Evolutionary conservation across 2,329 filamentous ascomycete species (phyloP), one percentile per base, ranked within the genome.

Genomic region (Juglanconis juglandina): DNA sequence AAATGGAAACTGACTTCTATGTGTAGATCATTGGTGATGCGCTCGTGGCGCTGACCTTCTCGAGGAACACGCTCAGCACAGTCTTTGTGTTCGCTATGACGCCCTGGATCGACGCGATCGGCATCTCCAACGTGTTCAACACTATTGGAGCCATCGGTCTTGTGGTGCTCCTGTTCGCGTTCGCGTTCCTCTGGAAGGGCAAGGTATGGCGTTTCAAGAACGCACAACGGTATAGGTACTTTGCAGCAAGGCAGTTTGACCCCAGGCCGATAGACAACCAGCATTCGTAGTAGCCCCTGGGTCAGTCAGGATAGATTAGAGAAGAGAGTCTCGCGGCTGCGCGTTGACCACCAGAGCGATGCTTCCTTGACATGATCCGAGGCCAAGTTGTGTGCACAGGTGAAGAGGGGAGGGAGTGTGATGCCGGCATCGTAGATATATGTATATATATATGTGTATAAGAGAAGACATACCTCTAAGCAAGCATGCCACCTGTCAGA

Each of bases 71-170:
- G 6, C 46, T 63, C 37, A 63, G 62, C 56, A 63, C 62, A 37
- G 46, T 63, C 24, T 63, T 63, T 17, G 62, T 63, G 32, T 63
- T 63, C 30, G 34, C 59, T 33, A 63, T 63, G 62, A 62, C 62
- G 2, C 62, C 62, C 2, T 63, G 62, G 62, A 62, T 63, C 24
- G 34, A 8, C 8, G 52, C 53, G 10, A 59, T 63, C 14, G 62
- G 62, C 17, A 62, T 63, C 39, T 58, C 59, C 5, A 63, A 63
- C 34, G 56, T 63, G 35, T 63, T 63, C 59, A 63, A 63, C 59
- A 63, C 62, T n/a, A 62, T 63, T 14, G 62, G 62, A 3, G 62
- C 62, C 14, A 63, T 63, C 47, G 59, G 59, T 3, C 56, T 61
- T 9, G 44, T 32, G 10, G 62, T 63, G 41, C 50, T 63, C 14